phyloP scores from a whole-genome alignment of 306 rosid genomes.

The Quercus ilex region DNA sequence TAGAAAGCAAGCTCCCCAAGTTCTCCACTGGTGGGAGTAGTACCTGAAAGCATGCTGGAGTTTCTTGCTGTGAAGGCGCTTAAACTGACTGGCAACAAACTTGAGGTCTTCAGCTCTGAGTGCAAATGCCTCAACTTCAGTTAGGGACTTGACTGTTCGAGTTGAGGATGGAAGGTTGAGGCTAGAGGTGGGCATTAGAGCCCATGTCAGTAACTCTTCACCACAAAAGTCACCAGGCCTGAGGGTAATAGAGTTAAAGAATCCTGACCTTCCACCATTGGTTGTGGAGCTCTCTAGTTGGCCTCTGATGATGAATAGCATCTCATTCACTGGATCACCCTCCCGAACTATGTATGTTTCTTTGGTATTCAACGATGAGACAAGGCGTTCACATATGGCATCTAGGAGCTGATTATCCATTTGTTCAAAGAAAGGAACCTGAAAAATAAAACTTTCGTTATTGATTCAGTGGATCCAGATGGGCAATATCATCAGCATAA shows the following conservation, averaged over 20 bases:
- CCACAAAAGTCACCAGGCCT: slow-evolving; percentile 83
- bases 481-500: background rate
- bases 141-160: slow-evolving; percentile 57
- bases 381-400: slow-evolving; percentile 89
- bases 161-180: slow-evolving; percentile 72
- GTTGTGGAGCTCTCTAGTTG: slow-evolving; percentile 89
- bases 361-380: slow-evolving; percentile 70
- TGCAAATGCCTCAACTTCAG: slow-evolving; percentile 88
- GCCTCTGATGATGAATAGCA: slow-evolving; percentile 86
- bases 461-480: background rate
- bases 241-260: slow-evolving; percentile 70
- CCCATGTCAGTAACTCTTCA: slow-evolving; percentile 90
- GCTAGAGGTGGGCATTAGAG: slow-evolving; percentile 47
- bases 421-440: slow-evolving; percentile 88
- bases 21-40: slow-evolving; percentile 87
- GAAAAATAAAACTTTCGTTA: background rate
- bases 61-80: slow-evolving; percentile 82
- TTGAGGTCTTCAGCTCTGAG: slow-evolving; percentile 76
- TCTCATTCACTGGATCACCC: slow-evolving; percentile 85
- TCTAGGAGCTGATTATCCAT: slow-evolving; percentile 89
- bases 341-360: slow-evolving; percentile 56
- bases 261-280: slow-evolving; percentile 78
- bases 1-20: slow-evolving; percentile 78
- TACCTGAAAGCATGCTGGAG: slow-evolving; percentile 85
- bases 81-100: slow-evolving; percentile 71